phyloP scores from a whole-genome alignment of 192 early-diverging fungal species.

The Phlyctochytrium planicorne region DNA sequence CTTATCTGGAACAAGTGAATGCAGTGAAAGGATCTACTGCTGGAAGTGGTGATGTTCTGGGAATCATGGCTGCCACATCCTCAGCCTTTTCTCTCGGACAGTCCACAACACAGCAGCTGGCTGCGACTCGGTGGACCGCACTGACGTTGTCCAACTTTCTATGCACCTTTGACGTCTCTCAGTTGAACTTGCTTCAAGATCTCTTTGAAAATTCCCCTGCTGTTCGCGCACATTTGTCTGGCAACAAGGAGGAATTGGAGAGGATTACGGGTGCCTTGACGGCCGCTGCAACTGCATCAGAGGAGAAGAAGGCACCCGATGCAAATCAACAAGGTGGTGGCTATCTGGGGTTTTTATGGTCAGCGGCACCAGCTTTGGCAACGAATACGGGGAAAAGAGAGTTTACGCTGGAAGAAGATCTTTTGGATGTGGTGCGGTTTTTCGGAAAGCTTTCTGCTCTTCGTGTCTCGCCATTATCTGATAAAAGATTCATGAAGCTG shows the following conservation, averaged over 20 bases:
- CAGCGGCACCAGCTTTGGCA: background rate
- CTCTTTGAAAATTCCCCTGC: slow-evolving; percentile 15
- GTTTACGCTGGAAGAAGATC: background rate
- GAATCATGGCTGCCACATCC: background rate
- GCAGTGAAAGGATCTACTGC: background rate
- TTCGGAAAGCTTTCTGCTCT: background rate
- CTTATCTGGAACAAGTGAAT: background rate
- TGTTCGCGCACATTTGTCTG: slow-evolving; percentile 13
- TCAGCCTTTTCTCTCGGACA: background rate
- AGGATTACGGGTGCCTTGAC: background rate
- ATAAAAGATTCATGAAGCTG: background rate
- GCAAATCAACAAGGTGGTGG: slow-evolving; percentile 10
- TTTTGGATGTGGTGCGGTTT: background rate
- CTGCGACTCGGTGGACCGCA: background rate
- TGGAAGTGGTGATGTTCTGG: background rate
- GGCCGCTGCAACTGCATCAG: background rate
- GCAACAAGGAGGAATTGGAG: background rate
- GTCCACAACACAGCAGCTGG: background rate
- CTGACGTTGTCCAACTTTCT: background rate
- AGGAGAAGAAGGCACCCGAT: slow-evolving; percentile 8
- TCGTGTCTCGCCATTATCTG: background rate
- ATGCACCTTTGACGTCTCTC: slow-evolving; percentile 25
- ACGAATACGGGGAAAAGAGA: background rate
- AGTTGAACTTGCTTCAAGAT: slow-evolving; percentile 20
- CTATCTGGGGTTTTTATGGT: slow-evolving; percentile 16